Evolutionary conservation across 257 asterid genomes (phyloP).

Genomic region (Lycium ferocissimum): DNA sequence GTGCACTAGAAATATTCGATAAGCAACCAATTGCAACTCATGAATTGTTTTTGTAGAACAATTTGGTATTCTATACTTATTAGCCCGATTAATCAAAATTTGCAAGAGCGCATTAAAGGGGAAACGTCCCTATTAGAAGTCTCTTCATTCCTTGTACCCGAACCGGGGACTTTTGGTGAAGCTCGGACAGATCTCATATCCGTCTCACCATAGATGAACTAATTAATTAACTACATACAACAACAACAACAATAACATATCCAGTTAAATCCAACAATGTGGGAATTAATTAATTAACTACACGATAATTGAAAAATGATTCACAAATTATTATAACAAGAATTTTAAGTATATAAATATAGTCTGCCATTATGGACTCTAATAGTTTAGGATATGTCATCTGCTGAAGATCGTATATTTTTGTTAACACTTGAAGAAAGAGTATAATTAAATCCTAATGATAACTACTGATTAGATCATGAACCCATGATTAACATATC

Average conservation of each 20-base stretch:
- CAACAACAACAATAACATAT: too few relatives aligned
- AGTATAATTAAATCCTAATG: neutral
- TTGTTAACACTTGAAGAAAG: constrained; percentile 8
- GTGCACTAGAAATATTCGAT: neutral
- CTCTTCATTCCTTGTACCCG: too few relatives aligned
- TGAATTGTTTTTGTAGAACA: too few relatives aligned
- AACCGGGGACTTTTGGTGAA: too few relatives aligned
- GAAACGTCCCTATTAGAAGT: too few relatives aligned
- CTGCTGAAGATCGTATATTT: neutral
- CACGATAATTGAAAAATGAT: too few relatives aligned
- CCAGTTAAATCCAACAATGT: too few relatives aligned
- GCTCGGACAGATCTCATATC: too few relatives aligned
- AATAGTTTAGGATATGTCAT: neutral
- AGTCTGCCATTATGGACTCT: neutral
- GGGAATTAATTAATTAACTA: neutral
- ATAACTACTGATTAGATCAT: constrained; percentile 37
- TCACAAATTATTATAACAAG: neutral
- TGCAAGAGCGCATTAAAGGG: too few relatives aligned
- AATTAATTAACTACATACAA: too few relatives aligned
- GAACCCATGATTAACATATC: constrained; percentile 33
- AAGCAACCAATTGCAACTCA: neutral
- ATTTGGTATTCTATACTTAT: neutral
- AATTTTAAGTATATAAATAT: neutral
- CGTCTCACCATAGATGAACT: too few relatives aligned
- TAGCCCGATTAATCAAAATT: neutral